Base-by-base conservation (phyloP, 305 asterid genomes). In the Rubia balearica region DNA sequence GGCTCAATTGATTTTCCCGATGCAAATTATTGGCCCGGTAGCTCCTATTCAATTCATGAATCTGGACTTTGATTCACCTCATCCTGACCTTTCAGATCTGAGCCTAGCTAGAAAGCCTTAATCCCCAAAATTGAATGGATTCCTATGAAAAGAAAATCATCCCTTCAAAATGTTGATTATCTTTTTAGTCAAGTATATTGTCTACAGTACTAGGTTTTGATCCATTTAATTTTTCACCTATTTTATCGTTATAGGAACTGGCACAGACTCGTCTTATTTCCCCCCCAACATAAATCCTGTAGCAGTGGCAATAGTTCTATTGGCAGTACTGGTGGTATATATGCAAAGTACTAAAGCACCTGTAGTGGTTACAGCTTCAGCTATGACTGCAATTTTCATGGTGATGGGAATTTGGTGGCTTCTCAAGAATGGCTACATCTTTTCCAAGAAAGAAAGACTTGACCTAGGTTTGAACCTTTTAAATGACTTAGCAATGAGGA, bases 381-480 rank as follows among this genome's bases (percentile, higher is more conserved):
- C 88, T 82, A 80, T 86, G 86, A 81, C 80, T 83, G 75, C 88
- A 81, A 65, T 86, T 78, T 73, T 87, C 89, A 81, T 92, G 90
- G 83, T 88, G 80, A 81, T 85, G 88, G 89, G 86, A 81, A 79
- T 85, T 82, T 78, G 84, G 88, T 85, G 79, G 82, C 90, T 82
- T 77, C 72, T 81, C 82, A 75, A 75, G 89, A 85, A 78, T 80
- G 83, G 76, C 77, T 79, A 75, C 85, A 82, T 81, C 83, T 75
- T 90, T 81, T 76, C 90, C 85, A 86, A 87, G 91, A 87, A 83
- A 84, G 88, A 59, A 83, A 84, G 85, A 79, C 87, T 81, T 80
- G 90, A 84, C 85, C 86, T 92, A 86, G 97, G 98, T 92, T 85
- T 79, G 96, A 84, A 73, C 83, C 81, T 82, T 75, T 83, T 64